Evolutionary conservation across 2,329 filamentous ascomycete species (phyloP), one percentile per base, ranked within the genome.

Genomic region (Colletotrichum brevisporum): DNA sequence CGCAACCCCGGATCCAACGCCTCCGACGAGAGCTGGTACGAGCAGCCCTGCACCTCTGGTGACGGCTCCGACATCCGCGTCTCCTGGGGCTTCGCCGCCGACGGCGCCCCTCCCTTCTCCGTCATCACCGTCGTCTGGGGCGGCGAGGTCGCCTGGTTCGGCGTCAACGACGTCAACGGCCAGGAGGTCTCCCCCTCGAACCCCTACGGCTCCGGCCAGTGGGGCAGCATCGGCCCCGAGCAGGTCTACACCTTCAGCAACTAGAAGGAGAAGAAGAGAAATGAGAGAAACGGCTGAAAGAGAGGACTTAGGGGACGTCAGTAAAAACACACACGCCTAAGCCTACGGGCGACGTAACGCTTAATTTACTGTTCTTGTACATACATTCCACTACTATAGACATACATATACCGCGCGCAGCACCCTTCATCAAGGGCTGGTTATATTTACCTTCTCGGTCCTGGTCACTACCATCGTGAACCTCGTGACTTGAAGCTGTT

Each of bases 131-230:
- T 63, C 15, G 31, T 51, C 31, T 41, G 39, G 41, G 61, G 31
- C 43, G 31, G 21, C 18, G 16, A 57, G 52, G 15, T 36, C 6
- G 61, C 61, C 13, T 57, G 21, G 43, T 63, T 63, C 27, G 31
- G 31, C 16, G 52, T 57, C 8, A 6, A 43, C 43, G 31, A 63
- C 9, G 31, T 63, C 21, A 63, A 63, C 31, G 52, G 48, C 60
- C 39, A 63, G 43, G 24, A 26, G 15, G 60, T 56, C 15, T 50
- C 48, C 16, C 41, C 60, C 3, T 50, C 52, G 16, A 63, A 21
- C 52, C 61, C 61, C 43, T 51, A 27, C 52, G 61, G 52, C 43
- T 57, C 61, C 3, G 61, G 61, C 2, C 43, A 57, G 31, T 63
- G 50, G 16, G 61, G 61, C 15, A 21, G 57, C 45, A 27, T 63